Evolutionary conservation across 2,329 filamentous ascomycete species (phyloP).

Genomic region (Colletotrichum caudatum): DNA sequence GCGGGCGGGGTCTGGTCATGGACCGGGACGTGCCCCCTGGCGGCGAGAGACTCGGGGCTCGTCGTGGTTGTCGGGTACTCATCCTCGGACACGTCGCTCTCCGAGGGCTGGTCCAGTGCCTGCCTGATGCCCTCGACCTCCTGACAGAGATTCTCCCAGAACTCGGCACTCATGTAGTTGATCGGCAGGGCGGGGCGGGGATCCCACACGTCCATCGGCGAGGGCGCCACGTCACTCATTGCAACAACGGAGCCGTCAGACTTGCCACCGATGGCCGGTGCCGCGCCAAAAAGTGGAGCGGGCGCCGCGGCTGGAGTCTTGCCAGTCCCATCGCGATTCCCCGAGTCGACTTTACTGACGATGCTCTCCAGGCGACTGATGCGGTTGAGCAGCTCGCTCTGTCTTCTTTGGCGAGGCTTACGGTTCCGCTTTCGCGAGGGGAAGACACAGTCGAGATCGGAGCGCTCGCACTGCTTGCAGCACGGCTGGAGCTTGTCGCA

Average conservation of each 20-base stretch:
- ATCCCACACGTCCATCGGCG: slow-evolving; percentile 34
- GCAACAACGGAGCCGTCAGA: slow-evolving; percentile 42
- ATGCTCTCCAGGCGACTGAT: slow-evolving; percentile 60
- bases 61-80: slow-evolving; percentile 46
- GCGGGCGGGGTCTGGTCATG: slow-evolving; percentile 43
- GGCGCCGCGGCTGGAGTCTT: background rate
- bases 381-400: slow-evolving; percentile 58
- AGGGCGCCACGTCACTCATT: slow-evolving; percentile 21
- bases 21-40: slow-evolving; percentile 32
- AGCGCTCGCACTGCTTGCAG: slow-evolving; percentile 65
- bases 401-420: slow-evolving; percentile 55
- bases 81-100: slow-evolving; percentile 52
- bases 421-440: slow-evolving; percentile 59
- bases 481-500: slow-evolving; percentile 67
- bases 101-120: slow-evolving; percentile 57
- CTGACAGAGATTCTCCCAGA: slow-evolving; percentile 58
- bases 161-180: slow-evolving; percentile 57
- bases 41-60: slow-evolving; percentile 48
- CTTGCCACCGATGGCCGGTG: slow-evolving; percentile 5
- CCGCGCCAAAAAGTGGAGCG: slow-evolving; percentile 12
- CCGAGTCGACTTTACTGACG: slow-evolving; percentile 57
- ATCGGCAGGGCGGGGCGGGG: slow-evolving; percentile 44
- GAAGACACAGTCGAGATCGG: slow-evolving; percentile 60
- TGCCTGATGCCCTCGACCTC: slow-evolving; percentile 60
- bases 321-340: slow-evolving; percentile 25